Conservation (phyloP, 768 basidiomycete species). For the Lactifluus hygrophoroides region DNA sequence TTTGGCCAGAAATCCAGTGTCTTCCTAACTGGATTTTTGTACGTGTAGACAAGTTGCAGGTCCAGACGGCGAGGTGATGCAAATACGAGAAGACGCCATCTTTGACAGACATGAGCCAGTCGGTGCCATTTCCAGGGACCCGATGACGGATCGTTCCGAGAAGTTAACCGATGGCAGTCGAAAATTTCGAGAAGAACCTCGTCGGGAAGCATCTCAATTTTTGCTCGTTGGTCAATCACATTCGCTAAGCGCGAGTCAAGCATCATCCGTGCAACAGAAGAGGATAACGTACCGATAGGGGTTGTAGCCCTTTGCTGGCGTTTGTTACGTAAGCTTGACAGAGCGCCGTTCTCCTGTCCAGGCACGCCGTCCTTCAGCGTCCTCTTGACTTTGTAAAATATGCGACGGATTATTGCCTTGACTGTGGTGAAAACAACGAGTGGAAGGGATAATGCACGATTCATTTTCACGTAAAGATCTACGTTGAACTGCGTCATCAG, state of each 20-base stretch:
- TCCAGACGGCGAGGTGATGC: neutral
- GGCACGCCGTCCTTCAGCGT: neutral
- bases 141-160: neutral
- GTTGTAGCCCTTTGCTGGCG: neutral
- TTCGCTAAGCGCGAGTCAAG: neutral
- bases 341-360: neutral
- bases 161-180: neutral
- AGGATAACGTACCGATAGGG: neutral
- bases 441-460: neutral
- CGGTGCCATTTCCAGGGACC: neutral
- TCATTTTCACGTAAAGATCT: neutral
- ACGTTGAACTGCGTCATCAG: neutral
- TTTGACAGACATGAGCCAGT: neutral
- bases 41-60: neutral
- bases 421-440: neutral
- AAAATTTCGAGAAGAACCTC: constrained; percentile 6
- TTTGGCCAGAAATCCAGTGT: neutral
- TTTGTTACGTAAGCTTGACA: neutral
- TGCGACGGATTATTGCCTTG: neutral
- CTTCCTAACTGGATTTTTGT: neutral
- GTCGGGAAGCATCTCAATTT: neutral
- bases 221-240: neutral
- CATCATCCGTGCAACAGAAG: too few species aligned
- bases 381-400: neutral
- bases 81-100: constrained; percentile 1